Evolutionary conservation across 305 asterid species (phyloP).

Genomic region (Solanum hybrid): DNA sequence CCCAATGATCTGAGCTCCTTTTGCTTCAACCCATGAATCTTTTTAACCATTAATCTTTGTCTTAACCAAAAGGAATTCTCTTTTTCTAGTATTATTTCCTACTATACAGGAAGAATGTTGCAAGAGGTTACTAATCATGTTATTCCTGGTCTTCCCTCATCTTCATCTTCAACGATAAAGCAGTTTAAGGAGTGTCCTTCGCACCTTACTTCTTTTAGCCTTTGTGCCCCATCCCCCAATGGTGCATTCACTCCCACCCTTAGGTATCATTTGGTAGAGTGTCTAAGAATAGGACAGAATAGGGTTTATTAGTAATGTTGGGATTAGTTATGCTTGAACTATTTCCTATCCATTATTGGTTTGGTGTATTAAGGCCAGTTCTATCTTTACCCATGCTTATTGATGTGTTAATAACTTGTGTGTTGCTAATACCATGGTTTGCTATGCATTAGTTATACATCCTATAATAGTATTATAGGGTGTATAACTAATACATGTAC

Average conservation of each 20-base stretch:
- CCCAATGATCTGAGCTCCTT: not conserved
- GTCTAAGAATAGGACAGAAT: not conserved
- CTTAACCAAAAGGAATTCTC: not conserved
- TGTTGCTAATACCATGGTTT: not conserved
- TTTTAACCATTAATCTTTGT: not conserved
- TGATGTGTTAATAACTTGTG: not conserved
- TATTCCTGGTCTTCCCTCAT: not conserved
- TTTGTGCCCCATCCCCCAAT: not conserved
- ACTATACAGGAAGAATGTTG: not conserved
- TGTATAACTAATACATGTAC: not conserved
- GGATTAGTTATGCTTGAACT: not conserved
- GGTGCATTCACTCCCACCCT: not conserved
- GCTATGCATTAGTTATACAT: not conserved
- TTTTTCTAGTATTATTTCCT: not conserved
- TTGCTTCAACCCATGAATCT: not conserved
- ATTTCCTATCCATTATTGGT: not conserved
- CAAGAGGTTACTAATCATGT: not conserved
- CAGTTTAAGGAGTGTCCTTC: not conserved
- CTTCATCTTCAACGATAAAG: not conserved
- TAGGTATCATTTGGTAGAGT: not conserved
- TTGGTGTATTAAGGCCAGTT: not conserved
- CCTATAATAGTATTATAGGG: not conserved
- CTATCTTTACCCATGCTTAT: not conserved
- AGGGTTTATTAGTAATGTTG: not conserved
- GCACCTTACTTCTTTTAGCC: not conserved